A percentile compares a stretch with the other conserved stretches of the same genome.
Evolutionary conservation across 1,284 basidiomycete species (phyloP).

Genomic region (Gymnopus androsaceus): DNA sequence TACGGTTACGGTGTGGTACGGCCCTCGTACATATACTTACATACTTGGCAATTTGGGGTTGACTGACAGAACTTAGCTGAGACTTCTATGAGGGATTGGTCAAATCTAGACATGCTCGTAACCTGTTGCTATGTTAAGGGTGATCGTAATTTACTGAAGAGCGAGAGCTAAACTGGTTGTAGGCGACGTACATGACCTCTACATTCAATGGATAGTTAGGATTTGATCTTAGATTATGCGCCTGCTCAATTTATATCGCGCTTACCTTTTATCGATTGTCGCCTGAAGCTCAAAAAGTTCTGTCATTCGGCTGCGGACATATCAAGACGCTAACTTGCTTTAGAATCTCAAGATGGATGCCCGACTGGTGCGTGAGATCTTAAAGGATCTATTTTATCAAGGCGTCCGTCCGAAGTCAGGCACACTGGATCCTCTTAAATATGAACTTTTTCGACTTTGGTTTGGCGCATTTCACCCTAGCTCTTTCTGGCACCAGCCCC

Average conservation of each 20-base stretch:
- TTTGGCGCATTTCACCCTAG: background rate
- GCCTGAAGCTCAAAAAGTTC: constrained; percentile 1
- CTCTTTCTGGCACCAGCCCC: background rate
- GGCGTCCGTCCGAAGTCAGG: constrained; percentile 11
- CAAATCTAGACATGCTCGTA: background rate
- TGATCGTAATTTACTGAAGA: background rate
- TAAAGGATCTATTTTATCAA: constrained; percentile 14
- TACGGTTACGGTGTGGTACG: no score
- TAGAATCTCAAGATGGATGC: constrained; percentile 9
- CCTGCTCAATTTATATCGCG: constrained; percentile 5
- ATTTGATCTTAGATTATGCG: constrained; percentile 14
- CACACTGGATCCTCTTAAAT: constrained; percentile 19
- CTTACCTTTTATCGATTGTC: constrained; percentile 15
- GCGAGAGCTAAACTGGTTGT: constrained; percentile 3
- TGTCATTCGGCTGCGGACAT: constrained; percentile 18
- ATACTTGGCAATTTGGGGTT: no score
- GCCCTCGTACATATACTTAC: no score
- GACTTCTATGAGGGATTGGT: no score
- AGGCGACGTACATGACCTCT: no score
- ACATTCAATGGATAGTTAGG: background rate
- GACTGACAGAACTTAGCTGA: no score
- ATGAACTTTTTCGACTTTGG: constrained; percentile 1
- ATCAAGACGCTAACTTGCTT: constrained; percentile 11
- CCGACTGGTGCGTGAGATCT: constrained; percentile 15
- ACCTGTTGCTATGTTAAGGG: constrained; percentile 11